phyloP scores from a whole-genome alignment of 352 stramenopile species.

The Pythium periplocum region DNA sequence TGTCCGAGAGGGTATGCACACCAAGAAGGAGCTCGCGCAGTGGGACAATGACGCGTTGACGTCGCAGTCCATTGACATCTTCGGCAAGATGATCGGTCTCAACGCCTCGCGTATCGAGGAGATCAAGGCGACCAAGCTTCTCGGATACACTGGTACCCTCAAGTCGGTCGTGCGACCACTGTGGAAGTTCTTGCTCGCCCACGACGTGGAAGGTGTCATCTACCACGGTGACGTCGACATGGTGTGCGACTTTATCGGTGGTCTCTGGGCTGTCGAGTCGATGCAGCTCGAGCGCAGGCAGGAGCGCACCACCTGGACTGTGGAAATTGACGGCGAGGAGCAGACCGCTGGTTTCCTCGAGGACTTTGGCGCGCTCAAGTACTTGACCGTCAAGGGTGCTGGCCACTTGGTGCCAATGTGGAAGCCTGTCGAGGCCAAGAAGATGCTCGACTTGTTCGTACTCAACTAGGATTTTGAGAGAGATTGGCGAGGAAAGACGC shows the following conservation, averaged over 20 bases:
- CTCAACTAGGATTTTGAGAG: slow-evolving; percentile 25
- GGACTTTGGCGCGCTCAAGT: slow-evolving; percentile 76
- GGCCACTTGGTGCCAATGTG: slow-evolving; percentile 87
- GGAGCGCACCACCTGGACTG: slow-evolving; percentile 37
- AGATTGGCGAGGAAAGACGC: background rate
- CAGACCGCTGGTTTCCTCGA: slow-evolving; percentile 86
- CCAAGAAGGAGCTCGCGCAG: slow-evolving; percentile 34
- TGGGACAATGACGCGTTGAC: slow-evolving; percentile 47
- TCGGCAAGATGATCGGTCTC: slow-evolving; percentile 30
- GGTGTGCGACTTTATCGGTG: slow-evolving; percentile 60
- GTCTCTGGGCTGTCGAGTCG: slow-evolving; percentile 65
- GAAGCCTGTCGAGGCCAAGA: slow-evolving; percentile 64
- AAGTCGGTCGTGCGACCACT: slow-evolving; percentile 44
- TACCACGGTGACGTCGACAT: slow-evolving; percentile 75
- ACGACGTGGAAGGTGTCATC: slow-evolving; percentile 48
- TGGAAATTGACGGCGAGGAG: slow-evolving; percentile 17
- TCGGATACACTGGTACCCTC: slow-evolving; percentile 49
- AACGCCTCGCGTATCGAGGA: slow-evolving; percentile 21
- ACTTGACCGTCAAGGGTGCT: slow-evolving; percentile 88
- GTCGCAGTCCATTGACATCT: slow-evolving; percentile 27
- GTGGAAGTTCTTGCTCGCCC: slow-evolving; percentile 47
- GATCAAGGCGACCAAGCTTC: slow-evolving; percentile 27
- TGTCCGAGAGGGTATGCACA: slow-evolving; percentile 79
- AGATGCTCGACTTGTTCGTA: slow-evolving; percentile 70
- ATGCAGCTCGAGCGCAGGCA: slow-evolving; percentile 38